A percentile compares a stretch with the other conserved stretches of the same genome.
Evolutionary conservation across 2,329 filamentous ascomycete species (phyloP).

Genomic region (Fusarium keratoplasticum): DNA sequence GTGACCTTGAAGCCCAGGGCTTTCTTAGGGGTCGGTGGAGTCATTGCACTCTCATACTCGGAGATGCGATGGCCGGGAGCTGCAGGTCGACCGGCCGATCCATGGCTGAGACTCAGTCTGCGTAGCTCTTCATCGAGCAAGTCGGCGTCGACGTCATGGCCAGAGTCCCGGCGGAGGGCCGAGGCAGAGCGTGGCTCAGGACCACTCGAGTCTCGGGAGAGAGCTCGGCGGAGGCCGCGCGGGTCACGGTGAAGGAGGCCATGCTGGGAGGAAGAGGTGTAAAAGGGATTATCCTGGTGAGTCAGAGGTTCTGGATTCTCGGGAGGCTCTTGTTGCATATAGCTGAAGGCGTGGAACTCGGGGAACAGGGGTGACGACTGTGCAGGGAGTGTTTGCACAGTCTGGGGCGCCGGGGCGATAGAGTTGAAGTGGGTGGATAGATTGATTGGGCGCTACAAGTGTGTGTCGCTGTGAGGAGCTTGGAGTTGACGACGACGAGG

Average conservation of each 20-base stretch:
- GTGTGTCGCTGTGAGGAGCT: slow-evolving; percentile 32
- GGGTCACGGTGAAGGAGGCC: slow-evolving; percentile 62
- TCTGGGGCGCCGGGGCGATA: slow-evolving; percentile 45
- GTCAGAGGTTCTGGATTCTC: slow-evolving; percentile 58
- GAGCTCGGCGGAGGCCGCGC: slow-evolving; percentile 51
- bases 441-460: slow-evolving; percentile 22
- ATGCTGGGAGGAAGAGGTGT: slow-evolving; percentile 63
- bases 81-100: slow-evolving; percentile 43
- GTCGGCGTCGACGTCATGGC: slow-evolving; percentile 53
- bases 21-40: slow-evolving; percentile 59
- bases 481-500: slow-evolving; percentile 25
- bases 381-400: slow-evolving; percentile 66
- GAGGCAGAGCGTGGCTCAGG: slow-evolving; percentile 52
- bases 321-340: slow-evolving; percentile 72
- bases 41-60: slow-evolving; percentile 71
- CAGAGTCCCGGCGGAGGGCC: slow-evolving; percentile 42
- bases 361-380: slow-evolving; percentile 56
- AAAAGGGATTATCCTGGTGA: slow-evolving; percentile 51
- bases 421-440: background rate
- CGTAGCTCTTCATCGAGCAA: slow-evolving; percentile 63
- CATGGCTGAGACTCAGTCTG: slow-evolving; percentile 60
- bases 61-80: slow-evolving; percentile 65
- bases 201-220: slow-evolving; percentile 49
- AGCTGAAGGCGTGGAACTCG: slow-evolving; percentile 59
- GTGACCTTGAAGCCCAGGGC: slow-evolving; percentile 67